A percentile compares a stretch with the other conserved stretches of the same genome.
phyloP scores from a whole-genome alignment of 164 flowering plant genomes.

The Tetracentron sinense region DNA sequence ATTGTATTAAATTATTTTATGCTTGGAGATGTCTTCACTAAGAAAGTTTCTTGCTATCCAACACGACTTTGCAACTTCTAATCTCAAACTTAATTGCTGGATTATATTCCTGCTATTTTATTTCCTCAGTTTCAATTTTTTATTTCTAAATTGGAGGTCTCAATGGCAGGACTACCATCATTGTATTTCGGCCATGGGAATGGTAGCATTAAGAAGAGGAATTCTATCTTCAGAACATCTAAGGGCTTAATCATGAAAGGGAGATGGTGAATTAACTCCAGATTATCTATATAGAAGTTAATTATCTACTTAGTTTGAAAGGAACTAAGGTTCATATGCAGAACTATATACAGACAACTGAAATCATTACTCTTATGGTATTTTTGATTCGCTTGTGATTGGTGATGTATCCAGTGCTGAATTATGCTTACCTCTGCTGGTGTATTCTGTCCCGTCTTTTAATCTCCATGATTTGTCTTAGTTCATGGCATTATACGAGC shows the following conservation, averaged over 20 bases:
- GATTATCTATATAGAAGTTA: neutral
- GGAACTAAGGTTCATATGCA: neutral
- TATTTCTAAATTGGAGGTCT: slow-evolving; percentile 7
- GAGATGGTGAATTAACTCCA: slow-evolving; percentile 1
- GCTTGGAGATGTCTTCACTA: too few relatives aligned
- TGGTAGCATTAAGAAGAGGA: neutral
- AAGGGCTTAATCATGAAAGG: neutral
- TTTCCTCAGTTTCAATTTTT: neutral
- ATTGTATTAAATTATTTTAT: too few relatives aligned
- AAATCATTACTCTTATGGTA: neutral
- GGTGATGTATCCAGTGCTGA: slow-evolving; percentile 41
- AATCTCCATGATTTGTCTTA: slow-evolving; percentile 21
- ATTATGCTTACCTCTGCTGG: slow-evolving; percentile 29
- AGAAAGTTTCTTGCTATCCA: neutral
- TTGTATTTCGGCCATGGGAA: neutral
- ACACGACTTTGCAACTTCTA: slow-evolving; percentile 1
- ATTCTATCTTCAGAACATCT: neutral
- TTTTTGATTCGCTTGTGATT: slow-evolving; percentile 10
- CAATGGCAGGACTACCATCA: neutral
- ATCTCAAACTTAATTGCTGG: neutral
- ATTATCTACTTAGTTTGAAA: slow-evolving; percentile 3
- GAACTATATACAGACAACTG: neutral
- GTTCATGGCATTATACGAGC: slow-evolving; percentile 20
- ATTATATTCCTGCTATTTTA: neutral
- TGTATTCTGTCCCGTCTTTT: slow-evolving; percentile 35